Evolutionary conservation across 1,284 basidiomycete species (phyloP), one percentile per base, ranked within the genome.

Genomic region (Sanguinoderma infundibulare): DNA sequence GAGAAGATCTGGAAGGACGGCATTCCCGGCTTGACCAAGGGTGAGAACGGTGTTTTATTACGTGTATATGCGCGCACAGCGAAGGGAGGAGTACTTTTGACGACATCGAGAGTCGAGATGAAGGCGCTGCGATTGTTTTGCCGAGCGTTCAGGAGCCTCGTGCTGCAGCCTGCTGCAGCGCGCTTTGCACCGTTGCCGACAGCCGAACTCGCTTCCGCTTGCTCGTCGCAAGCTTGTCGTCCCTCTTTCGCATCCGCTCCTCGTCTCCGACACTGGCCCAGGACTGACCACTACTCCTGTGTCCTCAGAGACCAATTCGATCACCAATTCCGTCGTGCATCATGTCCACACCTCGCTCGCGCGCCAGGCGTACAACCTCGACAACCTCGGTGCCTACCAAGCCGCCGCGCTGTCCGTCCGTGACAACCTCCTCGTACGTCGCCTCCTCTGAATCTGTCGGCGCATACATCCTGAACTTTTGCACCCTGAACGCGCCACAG

Each of bases 291-390:
- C 32, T 17, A 34, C 9, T 17, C 35, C 26, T 24, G 12, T 40
- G 8, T 9, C 50, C 24, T 36, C 44, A 91, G 91, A 85, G 61
- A 81, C 87, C 9, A 77, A 81, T 30, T 79, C 81, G n/a, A 88
- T 95, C 71, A 89, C 91, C 24, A 89, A 85, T 70, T 89, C 87
- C n/a, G 82, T 96, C 69, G 91, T 96, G 39, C 85, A 88, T 69
- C 92, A 96, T 73, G 87, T 95, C 53, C 91, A 94, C 69, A 94
- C 94, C 0, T 92, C 92, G 12, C 82, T 98, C 55, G 94, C 94
- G 9, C 88, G 94, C 58, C 93, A 95, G 73, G 86, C 94, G 1
- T 91, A 91, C 81, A 97, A 95, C 73, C 79, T 96, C 56, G 94
- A 95, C 74, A 82, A 90, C 67, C 79, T 92, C 34, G 89, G 92